phyloP scores from a whole-genome alignment of 169 alveolate species.

The Eimeria necatrix region DNA sequence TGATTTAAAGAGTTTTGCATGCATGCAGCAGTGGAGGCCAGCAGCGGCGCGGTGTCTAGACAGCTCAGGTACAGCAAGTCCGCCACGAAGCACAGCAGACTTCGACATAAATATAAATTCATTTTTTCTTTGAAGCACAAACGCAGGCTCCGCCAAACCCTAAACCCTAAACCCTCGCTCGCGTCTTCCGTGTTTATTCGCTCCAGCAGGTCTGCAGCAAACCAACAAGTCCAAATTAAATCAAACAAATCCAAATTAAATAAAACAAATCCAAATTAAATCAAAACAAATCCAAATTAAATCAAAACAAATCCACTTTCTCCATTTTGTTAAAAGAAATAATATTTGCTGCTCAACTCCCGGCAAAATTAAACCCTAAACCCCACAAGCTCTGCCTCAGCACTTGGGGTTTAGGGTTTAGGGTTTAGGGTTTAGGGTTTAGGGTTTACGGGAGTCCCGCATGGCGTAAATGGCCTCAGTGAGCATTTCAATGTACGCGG shows the following conservation, averaged over 20 bases:
- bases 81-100: background rate
- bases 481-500: background rate
- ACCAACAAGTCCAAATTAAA: no score
- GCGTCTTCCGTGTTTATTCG: background rate
- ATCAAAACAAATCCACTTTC: no score
- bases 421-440: no score
- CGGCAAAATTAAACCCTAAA: no score
- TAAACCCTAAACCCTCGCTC: background rate
- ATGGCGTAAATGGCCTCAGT: background rate
- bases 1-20: background rate
- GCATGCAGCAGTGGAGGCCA: background rate
- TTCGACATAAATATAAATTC: conserved; percentile 6
- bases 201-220: conserved; percentile 9
- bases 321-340: no score
- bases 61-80: conserved; percentile 35
- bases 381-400: no score
- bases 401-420: no score
- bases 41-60: conserved; percentile 15
- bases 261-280: no score
- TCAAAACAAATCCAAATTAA: no score
- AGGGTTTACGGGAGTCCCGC: background rate
- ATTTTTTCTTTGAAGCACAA: background rate
- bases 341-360: no score
- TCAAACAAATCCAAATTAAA: no score
- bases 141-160: background rate